Evolutionary conservation across 306 rosid genomes (phyloP).

Genomic region (Fragaria ananassa): DNA sequence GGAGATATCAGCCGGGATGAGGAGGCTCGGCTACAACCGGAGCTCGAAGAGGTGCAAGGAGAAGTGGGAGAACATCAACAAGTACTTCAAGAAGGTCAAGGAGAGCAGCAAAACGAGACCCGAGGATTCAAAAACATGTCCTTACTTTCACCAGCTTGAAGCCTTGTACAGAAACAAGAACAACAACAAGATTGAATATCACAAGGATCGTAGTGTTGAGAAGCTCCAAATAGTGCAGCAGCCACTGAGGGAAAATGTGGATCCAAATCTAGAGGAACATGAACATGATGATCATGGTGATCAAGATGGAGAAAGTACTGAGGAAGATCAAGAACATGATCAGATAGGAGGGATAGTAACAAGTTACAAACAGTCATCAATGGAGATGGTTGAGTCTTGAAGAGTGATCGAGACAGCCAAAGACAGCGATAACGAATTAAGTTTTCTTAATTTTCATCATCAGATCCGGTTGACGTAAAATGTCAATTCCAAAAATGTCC

Average conservation of each 20-base stretch:
- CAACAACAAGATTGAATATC: slow-evolving; percentile 19
- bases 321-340: slow-evolving; percentile 36
- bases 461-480: slow-evolving; percentile 18
- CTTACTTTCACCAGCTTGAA: slow-evolving; percentile 73
- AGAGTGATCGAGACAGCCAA: slow-evolving; percentile 45
- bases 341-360: slow-evolving; percentile 39
- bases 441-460: slow-evolving; percentile 1
- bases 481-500: slow-evolving; percentile 13
- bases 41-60: slow-evolving; percentile 89
- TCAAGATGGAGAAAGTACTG: slow-evolving; percentile 39
- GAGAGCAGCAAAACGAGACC: slow-evolving; percentile 62
- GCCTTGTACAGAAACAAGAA: slow-evolving; percentile 59
- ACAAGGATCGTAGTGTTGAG: background rate
- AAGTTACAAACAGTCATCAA: slow-evolving; percentile 44
- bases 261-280: slow-evolving; percentile 20
- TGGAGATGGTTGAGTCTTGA: slow-evolving; percentile 39
- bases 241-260: slow-evolving; percentile 58
- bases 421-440: slow-evolving; percentile 8
- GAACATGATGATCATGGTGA: slow-evolving; percentile 23
- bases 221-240: slow-evolving; percentile 31
- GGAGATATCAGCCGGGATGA: slow-evolving; percentile 81
- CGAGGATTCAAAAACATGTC: slow-evolving; percentile 81
- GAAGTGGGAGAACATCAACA: slow-evolving; percentile 97
- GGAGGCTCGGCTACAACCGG: slow-evolving; percentile 59
- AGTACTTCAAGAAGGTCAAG: slow-evolving; percentile 85